Evolutionary conservation across 225 moss, liverwort and hornwort genomes (phyloP).

Genomic region (Physcomitrellopsis africana): DNA sequence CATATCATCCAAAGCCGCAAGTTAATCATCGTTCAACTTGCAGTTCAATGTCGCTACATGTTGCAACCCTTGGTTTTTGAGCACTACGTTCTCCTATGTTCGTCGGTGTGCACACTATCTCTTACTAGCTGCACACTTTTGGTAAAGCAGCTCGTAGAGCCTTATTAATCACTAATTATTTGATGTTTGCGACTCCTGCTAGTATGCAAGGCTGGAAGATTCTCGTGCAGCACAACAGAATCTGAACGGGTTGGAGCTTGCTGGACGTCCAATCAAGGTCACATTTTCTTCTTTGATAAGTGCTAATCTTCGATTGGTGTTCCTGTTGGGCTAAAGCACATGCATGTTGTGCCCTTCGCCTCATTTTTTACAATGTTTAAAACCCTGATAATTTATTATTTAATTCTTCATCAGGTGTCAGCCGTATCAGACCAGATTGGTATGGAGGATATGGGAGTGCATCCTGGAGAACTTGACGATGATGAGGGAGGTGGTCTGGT

Average conservation of each 20-base stretch:
- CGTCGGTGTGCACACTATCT: not conserved
- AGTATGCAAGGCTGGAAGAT: slow-evolving; percentile 98
- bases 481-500: slow-evolving; percentile 99
- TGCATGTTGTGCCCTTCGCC: not conserved
- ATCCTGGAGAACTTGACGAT: slow-evolving; percentile 98
- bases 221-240: slow-evolving; percentile 98
- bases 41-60: not conserved
- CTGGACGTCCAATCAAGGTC: slow-evolving; percentile 98
- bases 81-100: not conserved
- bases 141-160: not conserved
- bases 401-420: slow-evolving; percentile 64
- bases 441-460: slow-evolving; percentile 98
- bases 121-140: not conserved
- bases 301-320: not conserved
- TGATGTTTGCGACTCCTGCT: slow-evolving; percentile 21
- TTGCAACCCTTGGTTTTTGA: not conserved
- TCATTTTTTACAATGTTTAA: not conserved
- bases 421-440: slow-evolving; percentile 99
- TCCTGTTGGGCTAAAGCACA: not conserved
- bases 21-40: not conserved
- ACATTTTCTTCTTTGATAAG: not conserved
- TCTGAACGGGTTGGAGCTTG: slow-evolving; percentile 94
- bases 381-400: not conserved
- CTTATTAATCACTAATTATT: not conserved
- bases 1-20: not conserved